phyloP scores from a whole-genome alignment of 768 basidiomycete genomes.

The Dacryopinax spathularia region DNA sequence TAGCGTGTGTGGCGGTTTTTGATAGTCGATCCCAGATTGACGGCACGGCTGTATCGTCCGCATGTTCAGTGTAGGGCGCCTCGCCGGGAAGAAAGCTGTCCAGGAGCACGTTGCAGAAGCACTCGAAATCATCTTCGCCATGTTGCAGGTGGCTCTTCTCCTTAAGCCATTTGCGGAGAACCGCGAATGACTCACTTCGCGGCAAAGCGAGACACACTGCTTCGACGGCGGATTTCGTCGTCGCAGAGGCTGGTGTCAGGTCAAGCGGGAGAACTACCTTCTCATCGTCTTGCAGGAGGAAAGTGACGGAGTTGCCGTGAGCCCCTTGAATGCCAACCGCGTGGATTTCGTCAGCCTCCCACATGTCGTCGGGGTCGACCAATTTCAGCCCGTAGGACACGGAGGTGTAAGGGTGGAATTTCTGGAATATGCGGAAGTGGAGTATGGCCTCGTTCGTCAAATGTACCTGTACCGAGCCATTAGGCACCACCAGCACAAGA shows the following conservation, averaged over 20 bases:
- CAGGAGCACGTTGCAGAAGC: conserved; percentile 40
- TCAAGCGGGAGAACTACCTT: conserved; percentile 37
- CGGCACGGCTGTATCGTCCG: neutral
- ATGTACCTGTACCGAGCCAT: neutral
- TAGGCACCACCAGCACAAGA: conserved; percentile 6
- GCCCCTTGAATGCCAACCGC: conserved; percentile 37
- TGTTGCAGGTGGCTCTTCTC: conserved; percentile 36
- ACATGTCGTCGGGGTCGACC: neutral
- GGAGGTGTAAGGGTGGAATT: neutral
- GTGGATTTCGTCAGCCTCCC: conserved; percentile 3
- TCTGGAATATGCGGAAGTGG: neutral
- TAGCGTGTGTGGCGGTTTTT: neutral
- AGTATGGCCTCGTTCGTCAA: conserved; percentile 2
- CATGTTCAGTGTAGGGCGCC: neutral
- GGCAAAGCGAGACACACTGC: conserved; percentile 51
- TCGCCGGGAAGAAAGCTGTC: conserved; percentile 17
- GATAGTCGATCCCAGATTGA: neutral
- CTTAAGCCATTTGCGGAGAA: conserved; percentile 44
- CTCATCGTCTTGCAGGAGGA: conserved; percentile 41
- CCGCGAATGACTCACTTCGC: conserved; percentile 36
- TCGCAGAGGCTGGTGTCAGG: conserved; percentile 38
- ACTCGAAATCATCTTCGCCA: conserved; percentile 43
- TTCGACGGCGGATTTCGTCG: conserved; percentile 47
- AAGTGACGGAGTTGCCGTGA: conserved; percentile 37
- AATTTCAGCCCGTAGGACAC: neutral